phyloP scores from a whole-genome alignment of 1,284 basidiomycete genomes.

The Ganoderma boninense region DNA sequence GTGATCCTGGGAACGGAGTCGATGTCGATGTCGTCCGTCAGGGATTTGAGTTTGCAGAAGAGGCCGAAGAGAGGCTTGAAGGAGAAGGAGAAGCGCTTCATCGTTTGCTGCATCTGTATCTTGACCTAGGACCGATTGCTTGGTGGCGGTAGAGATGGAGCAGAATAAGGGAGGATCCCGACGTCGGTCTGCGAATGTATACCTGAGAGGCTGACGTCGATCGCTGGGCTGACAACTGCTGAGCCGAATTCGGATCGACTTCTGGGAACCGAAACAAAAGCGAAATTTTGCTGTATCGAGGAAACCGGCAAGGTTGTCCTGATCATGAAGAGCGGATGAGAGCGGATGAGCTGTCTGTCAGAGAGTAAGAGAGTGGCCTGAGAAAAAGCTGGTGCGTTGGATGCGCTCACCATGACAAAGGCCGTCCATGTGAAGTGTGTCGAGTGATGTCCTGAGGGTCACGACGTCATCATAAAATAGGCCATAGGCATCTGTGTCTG shows the following conservation, averaged over 20 bases:
- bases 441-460: background rate
- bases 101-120: background rate
- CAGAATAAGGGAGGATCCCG: background rate
- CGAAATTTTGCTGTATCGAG: background rate
- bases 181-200: background rate
- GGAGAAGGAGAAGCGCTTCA: background rate
- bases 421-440: background rate
- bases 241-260: slow-evolving; percentile 4
- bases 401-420: background rate
- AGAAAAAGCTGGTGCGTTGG: background rate
- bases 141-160: background rate
- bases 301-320: background rate
- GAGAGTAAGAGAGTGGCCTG: background rate
- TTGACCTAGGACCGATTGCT: background rate
- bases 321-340: background rate
- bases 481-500: background rate
- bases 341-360: background rate
- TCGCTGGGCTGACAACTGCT: background rate
- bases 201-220: slow-evolving; percentile 1
- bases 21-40: background rate
- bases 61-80: slow-evolving; percentile 1
- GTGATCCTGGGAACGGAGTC: background rate
- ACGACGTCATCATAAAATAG: background rate
- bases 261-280: background rate
- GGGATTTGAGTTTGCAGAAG: background rate